Percentiles rank a stretch among this genome's conserved stretches.
phyloP scores from a whole-genome alignment of 2,329 filamentous ascomycete species.

The Epichloe elymi region DNA sequence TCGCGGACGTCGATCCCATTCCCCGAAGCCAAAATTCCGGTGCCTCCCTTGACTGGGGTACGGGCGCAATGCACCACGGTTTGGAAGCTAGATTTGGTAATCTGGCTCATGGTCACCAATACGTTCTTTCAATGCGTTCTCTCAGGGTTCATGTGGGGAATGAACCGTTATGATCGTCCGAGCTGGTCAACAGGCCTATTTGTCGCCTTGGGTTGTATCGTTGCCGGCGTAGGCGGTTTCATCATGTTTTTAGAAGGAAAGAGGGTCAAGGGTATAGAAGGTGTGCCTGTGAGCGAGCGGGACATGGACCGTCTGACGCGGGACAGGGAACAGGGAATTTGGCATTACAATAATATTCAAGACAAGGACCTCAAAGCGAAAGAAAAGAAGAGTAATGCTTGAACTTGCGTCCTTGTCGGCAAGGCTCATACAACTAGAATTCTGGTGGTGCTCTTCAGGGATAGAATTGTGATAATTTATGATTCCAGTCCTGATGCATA shows the following conservation, averaged over 20 bases:
- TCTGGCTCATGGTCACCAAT: slow-evolving; percentile 69
- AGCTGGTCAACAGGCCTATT: slow-evolving; percentile 70
- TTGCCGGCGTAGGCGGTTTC: slow-evolving; percentile 54
- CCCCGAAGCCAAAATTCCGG: slow-evolving; percentile 49
- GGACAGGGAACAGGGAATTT: slow-evolving; percentile 42
- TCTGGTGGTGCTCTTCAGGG: too few relatives aligned
- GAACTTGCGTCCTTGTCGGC: neutral
- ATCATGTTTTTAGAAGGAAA: slow-evolving; percentile 62
- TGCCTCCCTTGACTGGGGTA: slow-evolving; percentile 56
- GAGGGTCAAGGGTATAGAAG: slow-evolving; percentile 57
- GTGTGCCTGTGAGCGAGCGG: slow-evolving; percentile 47
- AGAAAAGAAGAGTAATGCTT: neutral
- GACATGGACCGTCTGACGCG: slow-evolving; percentile 36
- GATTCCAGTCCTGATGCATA: too few relatives aligned
- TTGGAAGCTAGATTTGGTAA: slow-evolving; percentile 70
- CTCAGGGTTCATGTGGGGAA: slow-evolving; percentile 71
- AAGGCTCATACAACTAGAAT: too few relatives aligned
- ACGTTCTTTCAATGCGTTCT: slow-evolving; percentile 64
- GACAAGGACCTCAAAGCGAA: slow-evolving; percentile 17
- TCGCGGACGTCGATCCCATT: slow-evolving; percentile 36
- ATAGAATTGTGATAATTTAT: too few relatives aligned
- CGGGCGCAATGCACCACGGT: slow-evolving; percentile 52
- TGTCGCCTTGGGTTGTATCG: slow-evolving; percentile 58
- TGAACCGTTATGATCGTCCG: slow-evolving; percentile 61
- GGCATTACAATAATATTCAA: slow-evolving; percentile 36